These are phyloP conservation scores for Colletotrichum echinochloae DNA, from an alignment of 2,329 filamentous ascomycete genomes.

Conservation along the genomic window DNA sequence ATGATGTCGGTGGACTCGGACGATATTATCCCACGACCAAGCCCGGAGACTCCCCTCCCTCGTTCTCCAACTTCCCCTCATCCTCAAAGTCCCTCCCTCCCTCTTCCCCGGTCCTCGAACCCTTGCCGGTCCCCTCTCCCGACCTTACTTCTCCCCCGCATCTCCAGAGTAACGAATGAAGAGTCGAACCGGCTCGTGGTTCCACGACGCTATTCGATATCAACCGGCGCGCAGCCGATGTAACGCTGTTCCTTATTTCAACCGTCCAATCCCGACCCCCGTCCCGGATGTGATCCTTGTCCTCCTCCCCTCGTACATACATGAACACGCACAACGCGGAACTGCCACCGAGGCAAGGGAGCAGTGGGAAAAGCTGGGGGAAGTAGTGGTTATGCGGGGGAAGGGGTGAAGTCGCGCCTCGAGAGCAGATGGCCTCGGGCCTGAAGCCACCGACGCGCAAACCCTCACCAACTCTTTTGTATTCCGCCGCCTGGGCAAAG, in stretches of 20 bases:
- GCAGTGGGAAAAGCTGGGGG: neutral
- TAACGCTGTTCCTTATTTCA: constrained; percentile 14
- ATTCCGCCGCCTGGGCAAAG: constrained; percentile 24
- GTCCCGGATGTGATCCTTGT: neutral
- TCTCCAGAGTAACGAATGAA: neutral
- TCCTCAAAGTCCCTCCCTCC: too few relatives aligned
- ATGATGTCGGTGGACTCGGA: constrained; percentile 32
- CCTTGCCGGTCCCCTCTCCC: constrained; percentile 1
- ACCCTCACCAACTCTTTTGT: constrained; percentile 6
- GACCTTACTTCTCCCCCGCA: constrained; percentile 12
- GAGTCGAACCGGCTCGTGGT: constrained; percentile 6
- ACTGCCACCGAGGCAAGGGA: constrained; percentile 22
- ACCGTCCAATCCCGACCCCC: constrained; percentile 16
- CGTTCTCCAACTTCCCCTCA: constrained; percentile 38
- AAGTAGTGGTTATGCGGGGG: neutral
- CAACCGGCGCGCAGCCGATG: constrained; percentile 26
- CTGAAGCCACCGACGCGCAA: constrained; percentile 38
- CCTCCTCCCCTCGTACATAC: neutral
- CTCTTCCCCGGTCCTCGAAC: neutral
- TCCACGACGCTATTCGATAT: constrained; percentile 13
- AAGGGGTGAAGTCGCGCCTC: neutral
- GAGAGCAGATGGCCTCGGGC: constrained; percentile 19
- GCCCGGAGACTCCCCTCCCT: constrained; percentile 15
- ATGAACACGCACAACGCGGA: constrained; percentile 1
- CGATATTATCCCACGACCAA: constrained; percentile 20